Evolutionary conservation across 2,329 filamentous ascomycete species (phyloP).

Genomic region (Aspergillus clavatus): DNA sequence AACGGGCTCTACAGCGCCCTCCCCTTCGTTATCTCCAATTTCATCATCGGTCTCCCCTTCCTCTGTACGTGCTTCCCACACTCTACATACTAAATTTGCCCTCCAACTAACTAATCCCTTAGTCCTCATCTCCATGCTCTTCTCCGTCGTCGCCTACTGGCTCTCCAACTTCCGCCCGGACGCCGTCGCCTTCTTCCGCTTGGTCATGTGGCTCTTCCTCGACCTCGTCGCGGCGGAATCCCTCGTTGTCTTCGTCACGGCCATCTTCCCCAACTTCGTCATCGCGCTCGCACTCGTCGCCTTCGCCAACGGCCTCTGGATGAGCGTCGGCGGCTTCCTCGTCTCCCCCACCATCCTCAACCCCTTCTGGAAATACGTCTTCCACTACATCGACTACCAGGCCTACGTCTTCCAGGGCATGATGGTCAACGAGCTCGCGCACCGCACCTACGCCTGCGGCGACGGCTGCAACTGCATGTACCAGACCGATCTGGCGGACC

Average conservation of each 20-base stretch:
- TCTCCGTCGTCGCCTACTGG: constrained; percentile 74
- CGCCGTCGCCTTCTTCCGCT: constrained; percentile 65
- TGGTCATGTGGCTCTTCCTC: constrained; percentile 79
- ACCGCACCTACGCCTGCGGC: constrained; percentile 60
- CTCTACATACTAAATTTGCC: neutral
- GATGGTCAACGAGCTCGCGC: constrained; percentile 83
- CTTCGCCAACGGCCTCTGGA: constrained; percentile 86
- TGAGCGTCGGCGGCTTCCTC: constrained; percentile 79
- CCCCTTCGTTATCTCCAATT: constrained; percentile 71
- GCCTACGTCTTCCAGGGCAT: constrained; percentile 83
- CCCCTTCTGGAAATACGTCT: constrained; percentile 79
- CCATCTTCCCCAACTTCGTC: constrained; percentile 73
- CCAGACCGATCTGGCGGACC: constrained; percentile 53
- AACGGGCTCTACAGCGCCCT: constrained; percentile 76
- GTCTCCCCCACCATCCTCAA: constrained; percentile 69
- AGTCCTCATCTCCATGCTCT: constrained; percentile 69
- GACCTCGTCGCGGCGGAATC: constrained; percentile 78
- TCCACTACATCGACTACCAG: constrained; percentile 86
- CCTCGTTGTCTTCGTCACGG: constrained; percentile 70
- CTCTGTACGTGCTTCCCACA: constrained; percentile 48
- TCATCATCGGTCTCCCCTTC: constrained; percentile 75
- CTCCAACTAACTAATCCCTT: neutral
- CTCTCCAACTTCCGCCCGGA: constrained; percentile 68
- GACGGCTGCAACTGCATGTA: constrained; percentile 66
- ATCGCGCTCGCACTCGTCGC: constrained; percentile 72